A percentile compares a stretch with the other conserved stretches of the same genome.
Conservation (phyloP, 768 basidiomycete genomes). For the Phylloporus arenicola region DNA sequence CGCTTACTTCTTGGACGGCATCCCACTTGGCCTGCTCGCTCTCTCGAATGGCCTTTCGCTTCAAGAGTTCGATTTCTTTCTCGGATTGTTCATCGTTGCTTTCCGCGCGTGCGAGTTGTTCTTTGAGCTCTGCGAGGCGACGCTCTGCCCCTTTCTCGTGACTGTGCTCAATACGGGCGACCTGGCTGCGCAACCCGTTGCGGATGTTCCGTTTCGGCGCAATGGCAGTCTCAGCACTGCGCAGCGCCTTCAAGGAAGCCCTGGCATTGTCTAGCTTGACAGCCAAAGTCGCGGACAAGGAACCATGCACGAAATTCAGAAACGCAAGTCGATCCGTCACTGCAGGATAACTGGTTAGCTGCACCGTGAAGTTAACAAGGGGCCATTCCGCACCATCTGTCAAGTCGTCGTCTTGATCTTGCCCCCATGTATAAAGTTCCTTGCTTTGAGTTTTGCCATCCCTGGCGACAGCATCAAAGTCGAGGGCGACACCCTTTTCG, state of each 20-base stretch:
- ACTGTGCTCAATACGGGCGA: conserved; percentile 60
- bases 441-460: conserved; percentile 73
- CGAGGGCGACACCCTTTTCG: conserved; percentile 73
- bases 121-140: conserved; percentile 64
- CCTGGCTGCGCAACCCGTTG: conserved; percentile 51
- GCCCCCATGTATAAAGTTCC: conserved; percentile 83
- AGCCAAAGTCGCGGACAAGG: conserved; percentile 57
- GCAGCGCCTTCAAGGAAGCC: conserved; percentile 60
- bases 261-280: conserved; percentile 60
- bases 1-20: conserved; percentile 66
- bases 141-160: conserved; percentile 60
- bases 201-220: conserved; percentile 60
- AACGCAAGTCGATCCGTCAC: conserved; percentile 81
- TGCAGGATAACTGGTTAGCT: conserved; percentile 24
- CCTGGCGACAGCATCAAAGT: conserved; percentile 60
- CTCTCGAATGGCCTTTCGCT: conserved; percentile 70
- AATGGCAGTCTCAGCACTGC: conserved; percentile 62
- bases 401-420: conserved; percentile 61
- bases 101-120: conserved; percentile 62
- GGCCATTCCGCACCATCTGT: conserved; percentile 56
- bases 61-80: conserved; percentile 63
- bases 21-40: conserved; percentile 78
- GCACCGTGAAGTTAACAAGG: not conserved
- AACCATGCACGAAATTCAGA: conserved; percentile 71
- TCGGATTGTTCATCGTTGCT: conserved; percentile 60